Evolutionary conservation across 305 asterid genomes (phyloP).

Genomic region (Fraxinus floribunda): DNA sequence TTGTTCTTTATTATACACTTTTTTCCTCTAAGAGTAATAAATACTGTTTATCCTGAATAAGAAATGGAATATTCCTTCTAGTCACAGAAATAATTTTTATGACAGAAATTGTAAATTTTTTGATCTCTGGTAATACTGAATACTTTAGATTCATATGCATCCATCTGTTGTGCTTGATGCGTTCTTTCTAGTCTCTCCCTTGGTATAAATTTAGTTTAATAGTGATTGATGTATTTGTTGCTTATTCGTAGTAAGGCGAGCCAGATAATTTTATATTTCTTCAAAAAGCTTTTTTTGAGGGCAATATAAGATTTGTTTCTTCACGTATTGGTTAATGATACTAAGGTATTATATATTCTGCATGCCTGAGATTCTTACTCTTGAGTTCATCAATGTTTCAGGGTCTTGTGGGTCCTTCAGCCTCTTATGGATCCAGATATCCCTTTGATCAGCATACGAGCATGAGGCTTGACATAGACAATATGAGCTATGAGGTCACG

Average conservation of each 20-base stretch:
- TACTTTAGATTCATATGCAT: neutral
- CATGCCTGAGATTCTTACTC: slow-evolving; percentile 1
- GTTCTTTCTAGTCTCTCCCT: neutral
- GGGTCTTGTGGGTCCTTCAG: slow-evolving; percentile 50
- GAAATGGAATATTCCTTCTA: neutral
- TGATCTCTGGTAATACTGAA: neutral
- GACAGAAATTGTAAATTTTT: neutral
- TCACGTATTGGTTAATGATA: neutral
- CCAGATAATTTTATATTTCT: neutral
- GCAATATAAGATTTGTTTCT: neutral
- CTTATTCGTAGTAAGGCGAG: neutral
- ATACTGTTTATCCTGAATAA: neutral
- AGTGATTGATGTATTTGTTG: neutral
- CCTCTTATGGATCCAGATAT: slow-evolving; percentile 55
- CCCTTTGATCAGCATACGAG: slow-evolving; percentile 67
- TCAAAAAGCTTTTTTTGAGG: neutral
- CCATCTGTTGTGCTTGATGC: neutral
- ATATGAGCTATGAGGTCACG: slow-evolving; percentile 82
- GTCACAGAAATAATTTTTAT: neutral
- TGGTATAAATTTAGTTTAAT: neutral
- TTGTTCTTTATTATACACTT: neutral
- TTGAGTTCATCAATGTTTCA: slow-evolving; percentile 31
- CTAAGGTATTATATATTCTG: neutral
- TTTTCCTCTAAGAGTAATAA: neutral
- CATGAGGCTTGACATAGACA: slow-evolving; percentile 81